Conservation (phyloP, 2,329 filamentous ascomycete species). For the Colletotrichum truncatum region DNA sequence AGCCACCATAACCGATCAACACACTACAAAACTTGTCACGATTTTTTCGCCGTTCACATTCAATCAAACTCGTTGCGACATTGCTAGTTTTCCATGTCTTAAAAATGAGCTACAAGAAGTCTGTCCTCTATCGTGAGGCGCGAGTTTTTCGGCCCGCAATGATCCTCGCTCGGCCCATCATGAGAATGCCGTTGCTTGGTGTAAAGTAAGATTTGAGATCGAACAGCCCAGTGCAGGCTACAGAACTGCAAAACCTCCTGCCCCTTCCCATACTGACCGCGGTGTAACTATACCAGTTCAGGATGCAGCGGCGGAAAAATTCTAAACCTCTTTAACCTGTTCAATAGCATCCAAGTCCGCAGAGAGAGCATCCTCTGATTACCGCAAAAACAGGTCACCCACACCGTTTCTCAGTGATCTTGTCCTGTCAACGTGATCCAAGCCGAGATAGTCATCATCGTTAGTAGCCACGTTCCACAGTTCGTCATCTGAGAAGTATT, state of each 20-base stretch:
- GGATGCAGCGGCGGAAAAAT: slow-evolving; percentile 9
- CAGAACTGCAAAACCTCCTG: background rate
- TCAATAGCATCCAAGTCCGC: slow-evolving; percentile 2
- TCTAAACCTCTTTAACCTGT: slow-evolving; percentile 1
- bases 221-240: background rate
- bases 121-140: slow-evolving; percentile 16
- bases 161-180: slow-evolving; percentile 12
- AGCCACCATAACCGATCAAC: no score
- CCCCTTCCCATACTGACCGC: background rate
- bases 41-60: no score
- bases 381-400: slow-evolving; percentile 69
- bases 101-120: slow-evolving; percentile 15
- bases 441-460: slow-evolving; percentile 70
- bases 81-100: background rate
- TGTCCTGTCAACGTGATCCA: slow-evolving; percentile 73
- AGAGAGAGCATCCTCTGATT: slow-evolving; percentile 28
- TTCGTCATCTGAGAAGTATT: slow-evolving; percentile 59
- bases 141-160: slow-evolving; percentile 2
- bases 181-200: slow-evolving; percentile 11
- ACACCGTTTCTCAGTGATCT: slow-evolving; percentile 66
- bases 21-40: no score
- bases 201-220: slow-evolving; percentile 6
- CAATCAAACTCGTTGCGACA: background rate
- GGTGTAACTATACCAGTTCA: background rate
- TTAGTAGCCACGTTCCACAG: slow-evolving; percentile 60